These are phyloP conservation scores for Penicillium nordicum DNA, from an alignment of 2,329 filamentous ascomycete genomes.

Conservation along the genomic window DNA sequence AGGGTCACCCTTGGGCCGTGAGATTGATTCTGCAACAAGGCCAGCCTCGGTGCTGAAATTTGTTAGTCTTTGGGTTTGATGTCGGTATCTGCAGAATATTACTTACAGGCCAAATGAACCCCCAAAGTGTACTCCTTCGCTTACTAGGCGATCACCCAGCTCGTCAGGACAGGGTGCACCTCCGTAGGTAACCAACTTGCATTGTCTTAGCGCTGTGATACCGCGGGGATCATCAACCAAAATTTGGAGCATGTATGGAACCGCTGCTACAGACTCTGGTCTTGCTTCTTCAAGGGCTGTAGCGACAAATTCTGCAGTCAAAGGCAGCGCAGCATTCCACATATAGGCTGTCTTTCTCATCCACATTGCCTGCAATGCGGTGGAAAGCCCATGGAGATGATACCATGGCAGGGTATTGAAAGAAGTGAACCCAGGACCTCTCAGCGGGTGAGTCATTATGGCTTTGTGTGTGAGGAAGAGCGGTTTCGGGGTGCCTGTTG, in stretches of 20 bases:
- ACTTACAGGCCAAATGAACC: conserved; percentile 44
- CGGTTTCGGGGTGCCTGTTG: conserved; percentile 49
- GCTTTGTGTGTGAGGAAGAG: conserved; percentile 44
- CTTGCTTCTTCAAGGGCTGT: conserved; percentile 35
- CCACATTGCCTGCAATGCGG: conserved; percentile 45
- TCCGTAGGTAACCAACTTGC: conserved; percentile 42
- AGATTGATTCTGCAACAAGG: conserved; percentile 43
- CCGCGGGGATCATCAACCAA: conserved; percentile 38
- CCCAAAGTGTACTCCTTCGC: conserved; percentile 37
- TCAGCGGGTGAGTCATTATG: conserved; percentile 37
- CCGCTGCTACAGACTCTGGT: conserved; percentile 42
- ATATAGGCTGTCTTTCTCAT: conserved; percentile 42
- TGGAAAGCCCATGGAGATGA: conserved; percentile 44
- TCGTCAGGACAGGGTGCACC: conserved; percentile 45
- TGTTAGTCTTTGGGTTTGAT: conserved; percentile 4
- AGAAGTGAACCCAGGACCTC: conserved; percentile 38
- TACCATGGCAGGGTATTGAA: conserved; percentile 47
- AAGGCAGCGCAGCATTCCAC: conserved; percentile 41
- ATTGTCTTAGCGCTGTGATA: conserved; percentile 35
- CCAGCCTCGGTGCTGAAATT: conserved; percentile 43
- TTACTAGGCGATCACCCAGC: conserved; percentile 40
- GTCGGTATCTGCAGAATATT: background rate
- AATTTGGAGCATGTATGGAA: conserved; percentile 44
- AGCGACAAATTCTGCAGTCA: conserved; percentile 38
- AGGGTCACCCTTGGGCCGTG: conserved; percentile 36